Evolutionary conservation across 2,329 filamentous ascomycete genomes (phyloP), one percentile per base, ranked within the genome.

Genomic region (Rutstroemia sp.): DNA sequence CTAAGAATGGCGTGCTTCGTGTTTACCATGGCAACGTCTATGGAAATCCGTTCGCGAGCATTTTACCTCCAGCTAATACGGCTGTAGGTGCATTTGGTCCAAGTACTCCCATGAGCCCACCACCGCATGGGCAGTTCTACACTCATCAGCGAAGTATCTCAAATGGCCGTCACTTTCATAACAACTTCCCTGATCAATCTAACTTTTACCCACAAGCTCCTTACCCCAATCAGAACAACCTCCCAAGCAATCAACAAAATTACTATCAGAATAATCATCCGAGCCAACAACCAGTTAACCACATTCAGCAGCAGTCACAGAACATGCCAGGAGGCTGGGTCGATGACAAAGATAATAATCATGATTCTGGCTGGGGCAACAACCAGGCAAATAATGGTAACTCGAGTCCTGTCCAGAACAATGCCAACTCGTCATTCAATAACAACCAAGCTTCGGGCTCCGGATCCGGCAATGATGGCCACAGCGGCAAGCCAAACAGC

Each of bases 11-110:
- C 34, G 68, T 80, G 19, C 72, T 81, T 50, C 77, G 80, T 14
- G 75, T 83, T 25, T 84, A 84, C 60, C 77, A 84, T 60, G 81
- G 80, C 0, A 75, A 76, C 2, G 70, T 72, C 0, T 84, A 81
- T 63, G 79, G 80, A 4, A 79, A 79, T 60, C 74, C 76, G 23
- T 69, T 72, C 23, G 73, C 72, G 1, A 66, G 69, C 2, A 63
- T 80, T n/a, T 78, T 82, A 63, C 77, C 78, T 2, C 68, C 68
- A 17, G 65, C 65, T 23, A 62, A 63, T 8, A 62, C 75, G 6
- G 74, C 75, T 0, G 57, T 75, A 8, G 76, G 77, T 3, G 70
- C 72, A 1, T 62, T 59, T 51, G 42, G 61, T 47, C 60, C 58
- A 48, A 45, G 56, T 23, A 34, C 54, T 12, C 54, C 48, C 23